A percentile compares a stretch with the other conserved stretches of the same genome.
Conservation (phyloP, 2,329 filamentous ascomycete species). For the Thielaviopsis punctulata region DNA sequence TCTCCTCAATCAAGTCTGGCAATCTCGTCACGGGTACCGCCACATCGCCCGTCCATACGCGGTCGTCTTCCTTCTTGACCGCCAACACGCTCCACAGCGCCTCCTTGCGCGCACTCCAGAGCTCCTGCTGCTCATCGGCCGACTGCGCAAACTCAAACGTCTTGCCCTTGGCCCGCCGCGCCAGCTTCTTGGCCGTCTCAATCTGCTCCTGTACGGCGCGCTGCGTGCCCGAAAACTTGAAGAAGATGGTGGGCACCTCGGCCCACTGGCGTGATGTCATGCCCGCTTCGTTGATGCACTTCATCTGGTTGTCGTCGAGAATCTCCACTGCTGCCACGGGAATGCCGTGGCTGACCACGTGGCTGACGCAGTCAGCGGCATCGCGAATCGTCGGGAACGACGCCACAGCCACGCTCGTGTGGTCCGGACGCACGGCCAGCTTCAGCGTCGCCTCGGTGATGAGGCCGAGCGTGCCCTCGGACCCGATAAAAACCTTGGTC, state of each 20-base stretch:
- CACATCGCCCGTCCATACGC: conserved; percentile 74
- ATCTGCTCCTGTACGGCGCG: conserved; percentile 65
- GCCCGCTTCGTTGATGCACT: conserved; percentile 47
- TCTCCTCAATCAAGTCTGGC: conserved; percentile 61
- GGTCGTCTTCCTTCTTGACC: conserved; percentile 44
- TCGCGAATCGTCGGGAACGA: conserved; percentile 40
- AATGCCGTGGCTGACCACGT: conserved; percentile 64
- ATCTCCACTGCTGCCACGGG: conserved; percentile 87
- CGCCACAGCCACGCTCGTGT: conserved; percentile 63
- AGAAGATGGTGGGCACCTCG: conserved; percentile 62
- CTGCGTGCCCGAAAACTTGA: conserved; percentile 64
- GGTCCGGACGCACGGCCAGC: conserved; percentile 63
- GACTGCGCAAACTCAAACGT: conserved; percentile 63
- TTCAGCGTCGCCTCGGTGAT: conserved; percentile 85
- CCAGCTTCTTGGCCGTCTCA: conserved; percentile 44
- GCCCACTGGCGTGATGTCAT: conserved; percentile 50
- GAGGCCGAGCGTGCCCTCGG: conserved; percentile 78
- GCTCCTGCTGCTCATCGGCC: conserved; percentile 52
- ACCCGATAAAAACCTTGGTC: conserved; percentile 76
- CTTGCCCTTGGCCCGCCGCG: conserved; percentile 42
- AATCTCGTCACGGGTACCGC: conserved; percentile 64
- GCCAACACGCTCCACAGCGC: conserved; percentile 68
- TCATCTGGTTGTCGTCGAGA: conserved; percentile 81
- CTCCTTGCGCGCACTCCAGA: conserved; percentile 75
- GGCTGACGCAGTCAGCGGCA: conserved; percentile 63